A percentile compares a stretch with the other conserved stretches of the same genome.
Evolutionary conservation across 352 stramenopile species (phyloP).

Genomic region (Globisporangium takayamanum): DNA sequence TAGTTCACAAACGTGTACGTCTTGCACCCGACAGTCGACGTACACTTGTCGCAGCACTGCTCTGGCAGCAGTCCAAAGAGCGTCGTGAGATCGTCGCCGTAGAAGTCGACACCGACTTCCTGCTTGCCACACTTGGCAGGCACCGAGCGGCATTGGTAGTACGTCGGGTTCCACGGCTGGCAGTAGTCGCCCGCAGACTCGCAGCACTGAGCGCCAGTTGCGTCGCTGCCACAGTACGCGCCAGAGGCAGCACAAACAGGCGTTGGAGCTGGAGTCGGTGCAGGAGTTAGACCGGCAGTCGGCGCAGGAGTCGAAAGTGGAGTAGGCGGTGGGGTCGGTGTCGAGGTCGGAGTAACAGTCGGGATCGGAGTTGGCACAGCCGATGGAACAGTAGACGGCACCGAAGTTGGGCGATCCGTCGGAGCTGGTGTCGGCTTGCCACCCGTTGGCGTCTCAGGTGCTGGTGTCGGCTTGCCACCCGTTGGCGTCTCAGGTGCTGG

Average conservation of each 20-base stretch:
- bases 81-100: slow-evolving; percentile 13
- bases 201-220: slow-evolving; percentile 11
- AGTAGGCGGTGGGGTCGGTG: neutral
- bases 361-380: slow-evolving; percentile 2
- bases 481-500: too few species aligned
- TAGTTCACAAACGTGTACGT: slow-evolving; percentile 21
- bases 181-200: slow-evolving; percentile 9
- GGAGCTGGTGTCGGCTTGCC: too few species aligned
- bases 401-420: too few species aligned
- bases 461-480: too few species aligned
- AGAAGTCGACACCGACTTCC: slow-evolving; percentile 16
- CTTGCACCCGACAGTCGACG: slow-evolving; percentile 6
- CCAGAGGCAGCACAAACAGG: neutral
- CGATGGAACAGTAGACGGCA: neutral
- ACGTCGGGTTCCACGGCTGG: slow-evolving; percentile 23
- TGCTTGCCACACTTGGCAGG: slow-evolving; percentile 1
- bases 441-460: too few species aligned
- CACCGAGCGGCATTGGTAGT: slow-evolving; percentile 7
- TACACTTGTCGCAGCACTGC: slow-evolving; percentile 16
- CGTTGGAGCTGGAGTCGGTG: neutral
- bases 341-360: neutral
- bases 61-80: slow-evolving; percentile 5
- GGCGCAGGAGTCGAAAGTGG: slow-evolving; percentile 4
- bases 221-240: neutral
- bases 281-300: neutral